A percentile compares a stretch with the other conserved stretches of the same genome.
Evolutionary conservation across 2,329 filamentous ascomycete species (phyloP).

Genomic region (Didymella lethalis): DNA sequence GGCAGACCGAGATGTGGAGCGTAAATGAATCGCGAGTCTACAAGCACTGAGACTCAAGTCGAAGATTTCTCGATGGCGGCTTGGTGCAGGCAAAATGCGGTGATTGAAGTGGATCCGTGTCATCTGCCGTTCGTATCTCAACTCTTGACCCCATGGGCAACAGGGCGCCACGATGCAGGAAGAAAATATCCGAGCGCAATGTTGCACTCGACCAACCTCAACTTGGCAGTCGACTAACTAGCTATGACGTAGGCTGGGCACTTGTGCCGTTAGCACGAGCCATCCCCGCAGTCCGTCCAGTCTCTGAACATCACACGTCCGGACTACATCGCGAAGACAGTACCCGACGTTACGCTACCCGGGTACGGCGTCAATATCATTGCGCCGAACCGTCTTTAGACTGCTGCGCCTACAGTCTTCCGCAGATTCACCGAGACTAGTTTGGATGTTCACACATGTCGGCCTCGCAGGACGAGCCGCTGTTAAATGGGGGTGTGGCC

Average conservation of each 20-base stretch:
- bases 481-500: slow-evolving; percentile 19
- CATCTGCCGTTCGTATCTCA: slow-evolving; percentile 9
- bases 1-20: neutral
- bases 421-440: slow-evolving; percentile 13
- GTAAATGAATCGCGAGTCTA: slow-evolving; percentile 1
- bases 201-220: slow-evolving; percentile 3
- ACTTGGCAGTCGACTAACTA: slow-evolving; percentile 14
- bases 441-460: slow-evolving; percentile 14
- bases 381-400: slow-evolving; percentile 6
- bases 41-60: slow-evolving; percentile 13
- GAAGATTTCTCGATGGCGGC: neutral
- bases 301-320: slow-evolving; percentile 20
- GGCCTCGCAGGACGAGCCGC: slow-evolving; percentile 18
- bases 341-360: slow-evolving; percentile 11
- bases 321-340: slow-evolving; percentile 1
- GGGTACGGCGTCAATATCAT: slow-evolving; percentile 11
- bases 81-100: slow-evolving; percentile 4
- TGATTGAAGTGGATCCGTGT: slow-evolving; percentile 17
- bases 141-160: slow-evolving; percentile 10
- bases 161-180: slow-evolving; percentile 10
- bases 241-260: slow-evolving; percentile 9
- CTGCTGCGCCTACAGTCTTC: slow-evolving; percentile 7
- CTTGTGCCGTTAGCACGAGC: slow-evolving; percentile 8
- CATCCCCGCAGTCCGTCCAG: slow-evolving; percentile 20
- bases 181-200: slow-evolving; percentile 4